These are phyloP conservation scores for Podaxis pistillaris DNA, from an alignment of 768 basidiomycete genomes.

Conservation along the genomic window DNA sequence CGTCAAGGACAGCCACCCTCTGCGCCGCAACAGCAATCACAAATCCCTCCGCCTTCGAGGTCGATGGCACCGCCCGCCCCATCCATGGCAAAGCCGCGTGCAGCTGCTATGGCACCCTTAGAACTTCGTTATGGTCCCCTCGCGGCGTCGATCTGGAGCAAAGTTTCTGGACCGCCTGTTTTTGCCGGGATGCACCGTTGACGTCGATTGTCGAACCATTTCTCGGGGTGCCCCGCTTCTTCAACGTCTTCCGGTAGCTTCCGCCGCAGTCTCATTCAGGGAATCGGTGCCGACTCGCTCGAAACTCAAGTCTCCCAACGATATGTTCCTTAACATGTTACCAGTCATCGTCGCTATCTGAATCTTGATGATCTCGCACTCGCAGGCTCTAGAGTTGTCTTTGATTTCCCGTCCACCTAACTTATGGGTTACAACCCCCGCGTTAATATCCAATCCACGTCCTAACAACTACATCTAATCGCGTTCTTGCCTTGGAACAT, in stretches of 20 bases:
- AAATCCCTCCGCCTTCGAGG: constrained; percentile 24
- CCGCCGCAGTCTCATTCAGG: not conserved
- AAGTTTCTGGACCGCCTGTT: constrained; percentile 61
- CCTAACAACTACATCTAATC: not conserved
- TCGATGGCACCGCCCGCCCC: constrained; percentile 22
- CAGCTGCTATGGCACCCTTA: constrained; percentile 26
- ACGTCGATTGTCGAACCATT: constrained; percentile 16
- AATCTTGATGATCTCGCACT: not conserved
- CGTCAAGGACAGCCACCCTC: constrained; percentile 40
- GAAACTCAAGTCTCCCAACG: not conserved
- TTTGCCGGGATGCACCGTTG: constrained; percentile 70
- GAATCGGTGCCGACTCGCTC: not conserved
- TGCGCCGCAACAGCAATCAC: constrained; percentile 21
- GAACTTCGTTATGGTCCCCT: constrained; percentile 66
- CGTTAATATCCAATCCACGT: not conserved
- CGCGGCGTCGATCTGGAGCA: constrained; percentile 66
- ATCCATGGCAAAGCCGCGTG: constrained; percentile 21
- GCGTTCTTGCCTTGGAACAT: not conserved
- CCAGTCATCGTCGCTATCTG: not conserved
- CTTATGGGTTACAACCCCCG: not conserved
- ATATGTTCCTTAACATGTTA: not conserved
- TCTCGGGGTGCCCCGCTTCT: not conserved
- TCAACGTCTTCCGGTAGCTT: not conserved
- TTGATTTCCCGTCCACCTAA: not conserved
- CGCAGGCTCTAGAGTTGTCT: not conserved